phyloP scores from a whole-genome alignment of 371 early-diverging fungal genomes.

The Mortierella sp. region DNA sequence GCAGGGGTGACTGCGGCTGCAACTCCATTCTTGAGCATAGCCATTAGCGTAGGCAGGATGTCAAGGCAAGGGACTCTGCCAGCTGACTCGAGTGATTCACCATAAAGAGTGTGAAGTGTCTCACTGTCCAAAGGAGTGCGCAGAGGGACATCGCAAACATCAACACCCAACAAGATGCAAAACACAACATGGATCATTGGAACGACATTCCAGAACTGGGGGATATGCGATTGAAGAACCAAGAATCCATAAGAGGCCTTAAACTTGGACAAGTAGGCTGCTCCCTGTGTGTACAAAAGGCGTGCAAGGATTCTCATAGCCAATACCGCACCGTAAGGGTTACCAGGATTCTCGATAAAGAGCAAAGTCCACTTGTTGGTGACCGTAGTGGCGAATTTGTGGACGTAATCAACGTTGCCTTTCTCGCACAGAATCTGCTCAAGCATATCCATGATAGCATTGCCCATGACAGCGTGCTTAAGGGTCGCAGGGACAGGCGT shows the following conservation, averaged over 20 bases:
- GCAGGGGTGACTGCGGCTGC: conserved; percentile 43
- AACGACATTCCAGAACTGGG: conserved; percentile 71
- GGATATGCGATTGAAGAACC: conserved; percentile 67
- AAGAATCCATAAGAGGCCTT: conserved; percentile 73
- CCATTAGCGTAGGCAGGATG: conserved; percentile 57
- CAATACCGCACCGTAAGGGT: conserved; percentile 72
- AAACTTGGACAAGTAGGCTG: conserved; percentile 68
- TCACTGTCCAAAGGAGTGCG: conserved; percentile 64
- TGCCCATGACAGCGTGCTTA: conserved; percentile 71
- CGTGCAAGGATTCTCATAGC: conserved; percentile 71
- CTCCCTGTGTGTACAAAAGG: conserved; percentile 67
- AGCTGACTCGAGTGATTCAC: conserved; percentile 44
- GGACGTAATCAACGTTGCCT: conserved; percentile 59
- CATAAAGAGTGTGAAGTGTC: conserved; percentile 59
- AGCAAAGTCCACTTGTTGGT: conserved; percentile 82
- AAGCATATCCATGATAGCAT: conserved; percentile 78
- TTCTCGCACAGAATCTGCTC: conserved; percentile 74
- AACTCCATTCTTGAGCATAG: conserved; percentile 60
- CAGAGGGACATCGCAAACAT: conserved; percentile 67
- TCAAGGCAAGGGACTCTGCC: conserved; percentile 54
- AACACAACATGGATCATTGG: conserved; percentile 73
- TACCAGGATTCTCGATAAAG: conserved; percentile 68
- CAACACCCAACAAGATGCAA: conserved; percentile 70
- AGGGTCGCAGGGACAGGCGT: conserved; percentile 37
- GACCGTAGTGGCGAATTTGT: conserved; percentile 71